These are phyloP conservation scores for Sporothrix pseudoabietina DNA, from an alignment of 2,329 filamentous ascomycete genomes.

Conservation along the genomic window DNA sequence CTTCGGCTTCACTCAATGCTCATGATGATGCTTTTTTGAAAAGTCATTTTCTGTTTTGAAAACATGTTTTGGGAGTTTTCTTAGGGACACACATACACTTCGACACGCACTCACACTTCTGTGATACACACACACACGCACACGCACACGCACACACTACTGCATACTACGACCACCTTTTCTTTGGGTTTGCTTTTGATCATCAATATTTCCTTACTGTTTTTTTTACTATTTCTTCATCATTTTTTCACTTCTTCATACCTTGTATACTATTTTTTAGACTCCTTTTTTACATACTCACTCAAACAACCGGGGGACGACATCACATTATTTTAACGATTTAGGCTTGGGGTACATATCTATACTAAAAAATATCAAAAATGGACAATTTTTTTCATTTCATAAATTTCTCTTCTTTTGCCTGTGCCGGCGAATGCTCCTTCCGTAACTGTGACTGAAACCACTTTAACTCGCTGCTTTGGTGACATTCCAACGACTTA, in stretches of 20 bases:
- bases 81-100: slow-evolving; percentile 4
- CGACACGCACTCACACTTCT: not conserved
- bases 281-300: slow-evolving; percentile 19
- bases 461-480: not conserved
- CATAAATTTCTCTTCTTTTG: not conserved
- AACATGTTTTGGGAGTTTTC: slow-evolving; percentile 11
- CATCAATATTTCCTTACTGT: not conserved
- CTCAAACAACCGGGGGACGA: slow-evolving; percentile 9
- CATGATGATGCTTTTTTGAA: slow-evolving; percentile 16
- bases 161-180: not conserved
- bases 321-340: slow-evolving; percentile 12
- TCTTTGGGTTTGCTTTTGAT: slow-evolving; percentile 10
- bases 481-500: not conserved
- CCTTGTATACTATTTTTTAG: slow-evolving; percentile 25
- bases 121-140: not conserved
- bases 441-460: not conserved
- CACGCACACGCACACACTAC: not conserved
- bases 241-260: slow-evolving; percentile 27
- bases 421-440: not conserved
- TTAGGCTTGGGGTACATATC: slow-evolving; percentile 19
- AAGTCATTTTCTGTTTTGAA: slow-evolving; percentile 15
- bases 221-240: slow-evolving; percentile 3
- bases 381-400: slow-evolving; percentile 24
- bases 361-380: slow-evolving; percentile 16
- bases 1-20: not conserved